Evolutionary conservation across 2,329 filamentous ascomycete genomes (phyloP), one percentile per base, ranked within the genome.

Genomic region (Thielaviopsis ethacetica): DNA sequence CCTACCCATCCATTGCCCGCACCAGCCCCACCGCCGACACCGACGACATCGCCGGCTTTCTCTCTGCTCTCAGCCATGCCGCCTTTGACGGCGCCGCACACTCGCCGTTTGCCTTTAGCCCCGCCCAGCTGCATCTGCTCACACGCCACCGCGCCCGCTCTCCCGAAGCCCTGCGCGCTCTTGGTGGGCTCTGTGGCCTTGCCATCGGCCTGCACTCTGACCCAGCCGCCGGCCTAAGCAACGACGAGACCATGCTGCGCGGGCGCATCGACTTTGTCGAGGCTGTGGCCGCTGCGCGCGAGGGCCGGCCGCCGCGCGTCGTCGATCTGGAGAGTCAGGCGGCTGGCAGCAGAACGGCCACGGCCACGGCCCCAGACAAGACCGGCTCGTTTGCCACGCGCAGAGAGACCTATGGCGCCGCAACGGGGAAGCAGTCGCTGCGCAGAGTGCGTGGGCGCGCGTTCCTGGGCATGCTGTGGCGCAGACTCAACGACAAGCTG

Each of bases 401-500:
- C 15, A 13, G 41, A 30, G 49, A 54, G 24, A 56, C 38, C 19
- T 60, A 57, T 38, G 54, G 59, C 17, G 22, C 24, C 3, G 27
- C 44, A 9, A 21, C 44, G n/a, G 44, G 9, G n/a, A 49, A 21
- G 44, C 44, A 49, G 3, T 19, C 44, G 6, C 2, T 12, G 5
- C 15, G 22, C 5, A 53, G 9, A 47, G 24, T 58, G 9, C 47
- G 34, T 15, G 53, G 56, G 21, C 22, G 53, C 21, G 53, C 47
- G 22, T 61, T 61, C 41, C 24, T 59, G 15, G 53, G 19, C 9
- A 61, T 61, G 27, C 24, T 61, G 62, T 91, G 86, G 86, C 85
- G 88, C 65, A 85, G 86, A 1, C 88, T 88, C 71, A 89, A 90
- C 67, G 86, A 91, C 70, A 91, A 90, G 65, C 82, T 91, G 12